phyloP scores from a whole-genome alignment of 2,329 filamentous ascomycete genomes.

The Rhytidhysteron rufulum region DNA sequence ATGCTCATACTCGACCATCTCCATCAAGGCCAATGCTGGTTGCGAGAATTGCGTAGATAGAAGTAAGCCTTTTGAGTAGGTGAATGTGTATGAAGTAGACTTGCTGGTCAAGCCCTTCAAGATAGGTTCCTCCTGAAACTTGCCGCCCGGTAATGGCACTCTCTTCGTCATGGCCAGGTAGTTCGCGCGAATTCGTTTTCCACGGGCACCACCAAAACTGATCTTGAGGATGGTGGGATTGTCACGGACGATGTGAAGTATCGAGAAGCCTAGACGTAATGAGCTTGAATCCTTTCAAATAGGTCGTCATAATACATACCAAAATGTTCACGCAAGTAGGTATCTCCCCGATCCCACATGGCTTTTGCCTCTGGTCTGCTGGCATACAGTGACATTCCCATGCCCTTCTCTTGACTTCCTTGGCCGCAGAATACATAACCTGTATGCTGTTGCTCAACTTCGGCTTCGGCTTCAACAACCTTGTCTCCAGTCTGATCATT shows the following conservation, averaged over 20 bases:
- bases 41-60: constrained; percentile 20
- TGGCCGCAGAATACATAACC: constrained; percentile 42
- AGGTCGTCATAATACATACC: constrained; percentile 15
- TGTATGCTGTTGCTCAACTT: constrained; percentile 28
- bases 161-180: constrained; percentile 25
- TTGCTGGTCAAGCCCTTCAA: not conserved
- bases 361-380: constrained; percentile 23
- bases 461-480: constrained; percentile 26
- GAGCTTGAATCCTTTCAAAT: not conserved
- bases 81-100: constrained; percentile 14
- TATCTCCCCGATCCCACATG: constrained; percentile 54
- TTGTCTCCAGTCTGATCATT: constrained; percentile 26
- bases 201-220: constrained; percentile 35
- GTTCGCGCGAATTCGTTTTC: constrained; percentile 29
- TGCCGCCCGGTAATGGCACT: constrained; percentile 5
- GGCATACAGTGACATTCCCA: constrained; percentile 44
- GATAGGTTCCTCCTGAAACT: constrained; percentile 1
- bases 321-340: constrained; percentile 28
- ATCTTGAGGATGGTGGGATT: constrained; percentile 38
- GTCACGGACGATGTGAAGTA: constrained; percentile 35
- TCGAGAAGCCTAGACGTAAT: constrained; percentile 18
- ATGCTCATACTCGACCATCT: constrained; percentile 9
- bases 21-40: constrained; percentile 13
- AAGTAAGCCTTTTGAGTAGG: constrained; percentile 11
- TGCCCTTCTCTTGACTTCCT: constrained; percentile 36